Evolutionary conservation across 352 stramenopile species (phyloP).

Genomic region (Globisporangium cystogenes): DNA sequence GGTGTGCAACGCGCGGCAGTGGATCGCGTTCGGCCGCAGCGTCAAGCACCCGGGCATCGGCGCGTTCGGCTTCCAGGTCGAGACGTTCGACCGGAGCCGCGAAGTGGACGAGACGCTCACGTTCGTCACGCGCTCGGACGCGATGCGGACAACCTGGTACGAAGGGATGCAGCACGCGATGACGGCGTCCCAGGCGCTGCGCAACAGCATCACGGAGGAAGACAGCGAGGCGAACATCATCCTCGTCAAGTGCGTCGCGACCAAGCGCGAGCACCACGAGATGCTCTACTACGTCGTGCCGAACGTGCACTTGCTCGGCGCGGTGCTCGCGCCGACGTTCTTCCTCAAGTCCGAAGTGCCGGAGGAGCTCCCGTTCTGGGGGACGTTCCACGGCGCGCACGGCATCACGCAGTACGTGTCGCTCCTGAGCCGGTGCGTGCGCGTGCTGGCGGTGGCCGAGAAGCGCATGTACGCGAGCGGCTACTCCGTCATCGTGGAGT

Average conservation of each 20-base stretch:
- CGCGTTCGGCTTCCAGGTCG: slow-evolving; percentile 75
- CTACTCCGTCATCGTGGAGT: slow-evolving; percentile 77
- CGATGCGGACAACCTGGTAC: slow-evolving; percentile 51
- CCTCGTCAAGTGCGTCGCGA: slow-evolving; percentile 57
- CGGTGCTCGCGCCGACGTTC: slow-evolving; percentile 56
- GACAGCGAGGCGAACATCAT: slow-evolving; percentile 58
- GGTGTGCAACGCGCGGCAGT: slow-evolving; percentile 67
- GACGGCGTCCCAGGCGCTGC: slow-evolving; percentile 28
- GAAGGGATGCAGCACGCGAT: slow-evolving; percentile 53
- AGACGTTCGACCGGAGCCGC: slow-evolving; percentile 65
- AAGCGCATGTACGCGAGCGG: slow-evolving; percentile 63
- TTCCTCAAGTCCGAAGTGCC: slow-evolving; percentile 74
- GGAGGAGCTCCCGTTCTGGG: slow-evolving; percentile 78
- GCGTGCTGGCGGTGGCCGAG: slow-evolving; percentile 49
- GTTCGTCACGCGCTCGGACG: slow-evolving; percentile 62
- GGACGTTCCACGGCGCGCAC: slow-evolving; percentile 54
- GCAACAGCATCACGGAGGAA: slow-evolving; percentile 50
- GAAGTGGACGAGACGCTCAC: slow-evolving; percentile 74
- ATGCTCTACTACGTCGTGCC: slow-evolving; percentile 50
- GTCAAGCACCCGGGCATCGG: slow-evolving; percentile 61
- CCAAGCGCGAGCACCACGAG: slow-evolving; percentile 27
- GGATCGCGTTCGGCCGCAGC: slow-evolving; percentile 68
- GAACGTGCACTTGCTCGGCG: slow-evolving; percentile 51
- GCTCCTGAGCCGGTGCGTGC: slow-evolving; percentile 56
- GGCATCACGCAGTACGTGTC: slow-evolving; percentile 70